Evolutionary conservation across 1,139 yeast species (phyloP).

Genomic region (Scheffersomyces segobiensis): DNA sequence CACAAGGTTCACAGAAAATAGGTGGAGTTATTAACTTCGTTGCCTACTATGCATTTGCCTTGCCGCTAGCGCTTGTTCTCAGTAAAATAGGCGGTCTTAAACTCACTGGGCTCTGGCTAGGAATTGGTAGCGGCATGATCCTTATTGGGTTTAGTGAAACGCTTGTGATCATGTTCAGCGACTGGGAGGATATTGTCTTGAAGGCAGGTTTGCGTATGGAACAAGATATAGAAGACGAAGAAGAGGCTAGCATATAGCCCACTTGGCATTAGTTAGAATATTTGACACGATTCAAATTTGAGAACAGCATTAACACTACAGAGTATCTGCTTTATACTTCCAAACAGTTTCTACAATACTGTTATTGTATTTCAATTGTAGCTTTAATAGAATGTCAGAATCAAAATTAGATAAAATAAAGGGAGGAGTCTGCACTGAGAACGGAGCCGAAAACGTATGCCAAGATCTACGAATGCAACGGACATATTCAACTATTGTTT

Average conservation of each 20-base stretch:
- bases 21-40: constrained; percentile 80
- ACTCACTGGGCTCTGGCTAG: constrained; percentile 83
- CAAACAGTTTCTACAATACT: no score
- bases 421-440: no score
- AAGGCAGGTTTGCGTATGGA: constrained; percentile 25
- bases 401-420: background rate
- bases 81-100: constrained; percentile 56
- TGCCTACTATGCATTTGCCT: constrained; percentile 68
- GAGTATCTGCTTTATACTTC: background rate
- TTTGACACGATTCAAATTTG: background rate
- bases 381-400: background rate
- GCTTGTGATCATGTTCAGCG: constrained; percentile 33
- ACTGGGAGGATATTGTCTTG: constrained; percentile 43
- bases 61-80: constrained; percentile 69
- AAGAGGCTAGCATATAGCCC: background rate
- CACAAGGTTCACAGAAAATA: constrained; percentile 81
- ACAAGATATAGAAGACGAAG: constrained; percentile 21
- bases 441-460: background rate
- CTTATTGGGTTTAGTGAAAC: constrained; percentile 66
- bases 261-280: background rate
- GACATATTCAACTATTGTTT: background rate
- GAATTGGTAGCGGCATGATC: constrained; percentile 75
- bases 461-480: background rate
- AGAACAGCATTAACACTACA: background rate
- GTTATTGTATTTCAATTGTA: background rate